Evolutionary conservation across 805 yeast species (phyloP).

Genomic region (Zygosaccharomyces kombuchaensis): DNA sequence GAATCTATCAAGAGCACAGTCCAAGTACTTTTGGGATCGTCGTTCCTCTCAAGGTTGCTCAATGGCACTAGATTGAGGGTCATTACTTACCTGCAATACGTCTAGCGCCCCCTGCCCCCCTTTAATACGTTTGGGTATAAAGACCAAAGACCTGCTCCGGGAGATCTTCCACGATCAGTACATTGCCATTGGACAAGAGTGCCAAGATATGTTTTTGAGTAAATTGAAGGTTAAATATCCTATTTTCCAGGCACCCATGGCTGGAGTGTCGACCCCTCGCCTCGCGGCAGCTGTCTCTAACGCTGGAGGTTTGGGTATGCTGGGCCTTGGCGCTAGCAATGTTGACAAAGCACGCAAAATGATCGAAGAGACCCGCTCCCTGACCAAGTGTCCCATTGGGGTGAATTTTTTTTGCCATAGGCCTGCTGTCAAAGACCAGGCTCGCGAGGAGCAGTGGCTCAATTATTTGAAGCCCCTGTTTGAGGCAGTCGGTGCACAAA

Average conservation of each 20-base stretch:
- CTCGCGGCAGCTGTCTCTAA: slow-evolving; percentile 42
- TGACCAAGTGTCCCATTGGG: slow-evolving; percentile 32
- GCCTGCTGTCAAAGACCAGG: slow-evolving; percentile 11
- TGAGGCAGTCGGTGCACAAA: slow-evolving; percentile 8
- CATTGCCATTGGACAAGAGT: too few species aligned
- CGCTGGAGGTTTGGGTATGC: slow-evolving; percentile 49
- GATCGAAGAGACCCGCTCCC: slow-evolving; percentile 12
- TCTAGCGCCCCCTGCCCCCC: too few species aligned
- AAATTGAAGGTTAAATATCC: slow-evolving; percentile 38
- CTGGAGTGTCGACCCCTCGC: slow-evolving; percentile 46
- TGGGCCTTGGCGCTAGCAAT: slow-evolving; percentile 27
- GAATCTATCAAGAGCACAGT: too few species aligned
- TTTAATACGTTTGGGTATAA: too few species aligned
- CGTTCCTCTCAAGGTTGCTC: too few species aligned
- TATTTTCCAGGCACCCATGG: slow-evolving; percentile 58
- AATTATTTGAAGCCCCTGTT: slow-evolving; percentile 11
- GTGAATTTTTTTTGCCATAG: slow-evolving; percentile 48
- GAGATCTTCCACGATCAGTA: too few species aligned
- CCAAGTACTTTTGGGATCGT: too few species aligned
- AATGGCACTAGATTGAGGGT: too few species aligned
- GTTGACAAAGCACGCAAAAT: slow-evolving; percentile 24
- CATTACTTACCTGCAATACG: too few species aligned
- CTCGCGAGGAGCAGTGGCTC: slow-evolving; percentile 23
- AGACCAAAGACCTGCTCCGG: too few species aligned
- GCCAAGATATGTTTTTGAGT: slow-evolving; percentile 9